Percentiles rank a stretch among this genome's conserved stretches.
These are phyloP conservation scores for Eruca vesicaria DNA, from an alignment of 441 rosid species.

Conservation along the genomic window DNA sequence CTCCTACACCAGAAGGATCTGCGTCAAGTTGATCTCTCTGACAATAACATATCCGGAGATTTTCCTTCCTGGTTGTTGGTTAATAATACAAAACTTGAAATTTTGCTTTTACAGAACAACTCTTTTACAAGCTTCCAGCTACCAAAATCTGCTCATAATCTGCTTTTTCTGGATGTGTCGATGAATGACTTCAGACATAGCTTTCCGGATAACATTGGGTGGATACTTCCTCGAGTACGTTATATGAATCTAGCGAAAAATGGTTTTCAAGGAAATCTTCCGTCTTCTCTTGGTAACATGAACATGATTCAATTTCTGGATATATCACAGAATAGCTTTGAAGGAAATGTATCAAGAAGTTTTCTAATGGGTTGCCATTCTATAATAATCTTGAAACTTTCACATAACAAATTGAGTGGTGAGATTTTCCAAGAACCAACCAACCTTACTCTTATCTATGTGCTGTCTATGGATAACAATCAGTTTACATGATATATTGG, in stretches of 20 bases:
- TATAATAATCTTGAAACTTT: not conserved
- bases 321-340: not conserved
- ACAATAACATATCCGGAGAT: not conserved
- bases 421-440: not conserved
- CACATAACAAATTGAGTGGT: not conserved
- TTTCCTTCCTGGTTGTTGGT: slow-evolving; percentile 25
- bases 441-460: not conserved
- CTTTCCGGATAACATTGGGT: not conserved
- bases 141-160: not conserved
- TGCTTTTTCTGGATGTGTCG: not conserved
- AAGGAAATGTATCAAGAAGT: not conserved
- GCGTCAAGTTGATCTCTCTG: slow-evolving; percentile 19
- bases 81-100: slow-evolving; percentile 4
- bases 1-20: slow-evolving; percentile 12
- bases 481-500: not conserved
- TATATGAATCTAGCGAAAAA: not conserved
- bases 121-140: not conserved
- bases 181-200: not conserved
- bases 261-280: not conserved
- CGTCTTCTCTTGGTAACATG: not conserved
- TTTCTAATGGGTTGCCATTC: not conserved
- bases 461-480: not conserved
- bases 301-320: not conserved
- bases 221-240: not conserved
- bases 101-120: not conserved